Conservation (phyloP, 2,329 filamentous ascomycete genomes). For the Metarhizium brunneum region DNA sequence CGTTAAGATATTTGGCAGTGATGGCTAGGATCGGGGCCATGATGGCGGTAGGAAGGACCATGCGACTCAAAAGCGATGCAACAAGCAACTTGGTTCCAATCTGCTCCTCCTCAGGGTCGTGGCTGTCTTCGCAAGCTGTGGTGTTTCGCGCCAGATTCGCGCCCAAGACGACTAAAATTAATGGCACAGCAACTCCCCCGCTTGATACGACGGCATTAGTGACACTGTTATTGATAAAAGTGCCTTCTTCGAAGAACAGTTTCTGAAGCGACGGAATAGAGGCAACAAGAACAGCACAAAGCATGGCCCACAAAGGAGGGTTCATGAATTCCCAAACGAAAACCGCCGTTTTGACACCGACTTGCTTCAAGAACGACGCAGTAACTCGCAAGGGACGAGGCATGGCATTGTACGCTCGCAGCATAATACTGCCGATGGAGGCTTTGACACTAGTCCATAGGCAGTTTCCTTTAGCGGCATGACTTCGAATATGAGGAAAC, state of each 20-base stretch:
- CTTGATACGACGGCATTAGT: conserved; percentile 79
- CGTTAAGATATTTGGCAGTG: conserved; percentile 78
- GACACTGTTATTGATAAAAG: conserved; percentile 87
- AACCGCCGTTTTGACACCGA: conserved; percentile 38
- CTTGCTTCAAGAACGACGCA: conserved; percentile 19
- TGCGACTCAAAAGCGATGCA: conserved; percentile 77
- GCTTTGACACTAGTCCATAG: conserved; percentile 20
- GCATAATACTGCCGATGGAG: conserved; percentile 13
- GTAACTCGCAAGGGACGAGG: conserved; percentile 31
- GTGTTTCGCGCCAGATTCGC: conserved; percentile 93
- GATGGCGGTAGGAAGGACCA: conserved; percentile 82
- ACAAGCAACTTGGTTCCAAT: conserved; percentile 70
- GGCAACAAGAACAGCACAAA: conserved; percentile 81
- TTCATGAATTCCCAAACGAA: conserved; percentile 96
- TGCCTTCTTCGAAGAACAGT: conserved; percentile 80
- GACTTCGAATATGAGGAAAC: conserved; percentile 48
- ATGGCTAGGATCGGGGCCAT: conserved; percentile 88
- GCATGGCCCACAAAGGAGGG: conserved; percentile 94
- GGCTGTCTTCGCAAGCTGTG: conserved; percentile 53
- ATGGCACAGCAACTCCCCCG: conserved; percentile 82
- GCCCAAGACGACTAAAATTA: conserved; percentile 91
- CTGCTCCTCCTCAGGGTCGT: conserved; percentile 60
- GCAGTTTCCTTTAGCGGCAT: conserved; percentile 27
- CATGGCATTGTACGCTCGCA: conserved; percentile 25
- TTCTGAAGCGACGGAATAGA: conserved; percentile 75